These are phyloP conservation scores for Calocybe gangraenosa DNA, from an alignment of 768 basidiomycete genomes.

Conservation along the genomic window DNA sequence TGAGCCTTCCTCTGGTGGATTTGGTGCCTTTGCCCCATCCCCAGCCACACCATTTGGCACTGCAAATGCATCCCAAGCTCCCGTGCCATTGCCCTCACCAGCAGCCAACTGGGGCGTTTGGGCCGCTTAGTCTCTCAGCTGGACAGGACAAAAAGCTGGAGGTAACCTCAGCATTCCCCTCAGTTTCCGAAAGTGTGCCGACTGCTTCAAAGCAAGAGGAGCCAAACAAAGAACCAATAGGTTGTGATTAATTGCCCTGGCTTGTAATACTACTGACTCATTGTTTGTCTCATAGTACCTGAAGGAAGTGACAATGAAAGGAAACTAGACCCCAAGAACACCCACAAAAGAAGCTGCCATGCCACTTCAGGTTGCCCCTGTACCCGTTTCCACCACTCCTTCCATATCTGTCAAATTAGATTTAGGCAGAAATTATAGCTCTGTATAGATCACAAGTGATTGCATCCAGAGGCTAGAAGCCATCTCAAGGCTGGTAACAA, in stretches of 20 bases:
- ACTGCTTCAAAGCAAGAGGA: neutral
- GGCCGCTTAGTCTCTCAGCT: constrained; percentile 24
- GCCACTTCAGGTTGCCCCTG: constrained; percentile 19
- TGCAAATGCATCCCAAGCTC: neutral
- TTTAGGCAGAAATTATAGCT: no score
- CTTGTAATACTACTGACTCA: constrained; percentile 8
- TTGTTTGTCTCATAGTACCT: constrained; percentile 11
- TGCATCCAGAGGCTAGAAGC: constrained; percentile 77
- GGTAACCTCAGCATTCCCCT: constrained; percentile 10
- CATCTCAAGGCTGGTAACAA: constrained; percentile 68
- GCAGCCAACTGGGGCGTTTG: constrained; percentile 17
- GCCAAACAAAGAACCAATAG: neutral
- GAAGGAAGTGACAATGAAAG: constrained; percentile 15
- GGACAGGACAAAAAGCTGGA: constrained; percentile 7
- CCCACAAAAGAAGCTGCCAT: constrained; percentile 44
- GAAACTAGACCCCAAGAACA: constrained; percentile 59
- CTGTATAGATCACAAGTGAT: constrained; percentile 65
- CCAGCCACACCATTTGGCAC: constrained; percentile 25
- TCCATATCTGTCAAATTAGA: constrained; percentile 41
- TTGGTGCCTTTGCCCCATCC: constrained; percentile 20
- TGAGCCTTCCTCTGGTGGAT: constrained; percentile 13
- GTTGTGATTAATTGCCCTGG: no score
- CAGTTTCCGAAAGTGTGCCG: neutral
- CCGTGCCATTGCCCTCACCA: constrained; percentile 1
- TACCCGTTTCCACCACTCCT: constrained; percentile 28